phyloP scores from a whole-genome alignment of 441 rosid genomes.

The Croton laevigatus region DNA sequence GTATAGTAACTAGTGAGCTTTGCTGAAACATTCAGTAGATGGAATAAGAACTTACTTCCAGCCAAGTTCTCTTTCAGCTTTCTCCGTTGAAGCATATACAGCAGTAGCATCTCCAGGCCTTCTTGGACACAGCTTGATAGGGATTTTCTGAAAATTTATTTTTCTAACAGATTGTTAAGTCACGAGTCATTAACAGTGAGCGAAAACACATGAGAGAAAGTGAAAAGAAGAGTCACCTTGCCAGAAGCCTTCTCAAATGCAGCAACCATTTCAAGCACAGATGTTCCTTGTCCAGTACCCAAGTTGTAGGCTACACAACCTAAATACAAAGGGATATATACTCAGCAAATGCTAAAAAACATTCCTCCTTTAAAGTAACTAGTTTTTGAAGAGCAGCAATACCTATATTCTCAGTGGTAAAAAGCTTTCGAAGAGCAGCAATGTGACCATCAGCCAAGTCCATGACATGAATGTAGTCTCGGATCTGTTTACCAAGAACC shows the following conservation, averaged over 20 bases:
- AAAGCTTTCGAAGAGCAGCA: conserved; percentile 77
- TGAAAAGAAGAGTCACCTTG: conserved; percentile 45
- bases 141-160: conserved; percentile 67
- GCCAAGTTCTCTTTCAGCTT: conserved; percentile 80
- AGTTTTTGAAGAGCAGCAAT: background rate
- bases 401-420: conserved; percentile 56
- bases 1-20: too few relatives aligned
- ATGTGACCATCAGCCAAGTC: conserved; percentile 96
- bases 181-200: background rate
- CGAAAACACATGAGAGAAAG: background rate
- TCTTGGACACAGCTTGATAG: conserved; percentile 72
- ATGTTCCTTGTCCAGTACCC: conserved; percentile 94
- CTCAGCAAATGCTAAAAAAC: background rate
- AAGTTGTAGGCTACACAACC: conserved; percentile 88
- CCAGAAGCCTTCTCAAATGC: conserved; percentile 82
- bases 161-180: background rate
- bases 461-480: conserved; percentile 93
- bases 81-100: conserved; percentile 74
- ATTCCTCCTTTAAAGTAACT: background rate
- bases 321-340: conserved; percentile 19
- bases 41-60: conserved; percentile 56
- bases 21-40: conserved; percentile 29
- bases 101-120: conserved; percentile 92
- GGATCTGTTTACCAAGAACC: conserved; percentile 48
- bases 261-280: conserved; percentile 87